A percentile compares a stretch with the other conserved stretches of the same genome.
These are phyloP conservation scores for Lachancea thermotolerans DNA, from an alignment of 805 yeast species.

Conservation along the genomic window DNA sequence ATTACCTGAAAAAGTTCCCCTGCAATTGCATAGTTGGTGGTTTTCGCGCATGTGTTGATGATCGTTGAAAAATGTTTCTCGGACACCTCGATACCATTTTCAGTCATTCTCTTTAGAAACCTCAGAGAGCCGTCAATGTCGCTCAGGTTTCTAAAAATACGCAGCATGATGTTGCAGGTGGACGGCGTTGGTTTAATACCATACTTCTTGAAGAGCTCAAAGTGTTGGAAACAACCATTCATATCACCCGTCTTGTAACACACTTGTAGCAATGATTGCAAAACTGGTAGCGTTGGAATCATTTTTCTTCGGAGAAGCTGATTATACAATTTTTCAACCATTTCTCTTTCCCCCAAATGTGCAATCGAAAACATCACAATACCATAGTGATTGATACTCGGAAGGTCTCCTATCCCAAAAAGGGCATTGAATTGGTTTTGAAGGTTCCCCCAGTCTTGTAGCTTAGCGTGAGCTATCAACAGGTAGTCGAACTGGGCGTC, in stretches of 20 bases:
- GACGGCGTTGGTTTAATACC: slow-evolving; percentile 22
- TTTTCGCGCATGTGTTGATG: slow-evolving; percentile 23
- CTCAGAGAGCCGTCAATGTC: slow-evolving; percentile 30
- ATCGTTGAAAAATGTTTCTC: slow-evolving; percentile 25
- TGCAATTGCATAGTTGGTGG: slow-evolving; percentile 25
- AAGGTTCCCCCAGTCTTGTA: slow-evolving; percentile 47
- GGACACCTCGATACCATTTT: slow-evolving; percentile 12
- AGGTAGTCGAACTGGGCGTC: slow-evolving; percentile 44
- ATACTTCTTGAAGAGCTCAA: slow-evolving; percentile 26
- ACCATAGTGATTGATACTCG: slow-evolving; percentile 49
- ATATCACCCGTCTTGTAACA: slow-evolving; percentile 22
- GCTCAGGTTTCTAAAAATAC: slow-evolving; percentile 20
- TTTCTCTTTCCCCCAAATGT: slow-evolving; percentile 38
- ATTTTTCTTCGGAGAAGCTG: slow-evolving; percentile 41
- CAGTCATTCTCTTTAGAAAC: slow-evolving; percentile 25
- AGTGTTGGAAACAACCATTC: slow-evolving; percentile 24
- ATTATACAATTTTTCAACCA: slow-evolving; percentile 44
- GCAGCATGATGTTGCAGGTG: slow-evolving; percentile 25
- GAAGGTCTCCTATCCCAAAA: slow-evolving; percentile 48
- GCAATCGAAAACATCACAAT: slow-evolving; percentile 59
- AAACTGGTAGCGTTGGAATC: slow-evolving; percentile 35
- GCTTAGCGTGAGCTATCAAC: slow-evolving; percentile 39
- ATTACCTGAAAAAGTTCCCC: slow-evolving; percentile 28
- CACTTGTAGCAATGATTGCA: slow-evolving; percentile 24
- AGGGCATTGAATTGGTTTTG: slow-evolving; percentile 51